Conservation (phyloP, 176 grass and related monocot species). For the Carex myosuroides region DNA sequence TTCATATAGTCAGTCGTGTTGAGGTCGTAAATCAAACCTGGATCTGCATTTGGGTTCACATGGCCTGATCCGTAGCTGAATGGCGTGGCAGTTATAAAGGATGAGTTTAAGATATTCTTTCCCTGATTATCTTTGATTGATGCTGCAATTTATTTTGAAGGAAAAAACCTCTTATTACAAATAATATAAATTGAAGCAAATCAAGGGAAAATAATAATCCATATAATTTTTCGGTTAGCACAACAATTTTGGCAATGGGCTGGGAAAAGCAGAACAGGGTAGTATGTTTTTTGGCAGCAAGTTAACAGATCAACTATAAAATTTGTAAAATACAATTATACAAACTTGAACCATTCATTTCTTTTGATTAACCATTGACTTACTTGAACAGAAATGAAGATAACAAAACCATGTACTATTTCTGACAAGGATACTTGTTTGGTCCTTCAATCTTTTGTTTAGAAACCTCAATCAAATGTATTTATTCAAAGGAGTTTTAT, state of each 20-base stretch:
- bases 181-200: background rate
- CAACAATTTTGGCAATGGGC: background rate
- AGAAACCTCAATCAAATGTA: background rate
- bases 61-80: constrained; percentile 60
- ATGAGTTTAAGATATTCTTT: constrained; percentile 28
- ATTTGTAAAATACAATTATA: background rate
- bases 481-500: background rate
- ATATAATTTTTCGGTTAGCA: background rate
- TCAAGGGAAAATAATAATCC: background rate
- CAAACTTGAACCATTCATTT: background rate
- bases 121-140: constrained; percentile 25
- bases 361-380: too few species aligned
- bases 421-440: background rate
- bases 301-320: background rate
- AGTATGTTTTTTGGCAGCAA: background rate
- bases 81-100: constrained; percentile 32
- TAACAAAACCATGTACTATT: background rate
- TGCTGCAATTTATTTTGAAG: constrained; percentile 21
- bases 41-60: constrained; percentile 47
- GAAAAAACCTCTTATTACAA: background rate
- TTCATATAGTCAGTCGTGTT: constrained; percentile 40
- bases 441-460: background rate
- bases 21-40: constrained; percentile 69
- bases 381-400: background rate
- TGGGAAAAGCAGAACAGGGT: background rate